Evolutionary conservation across 148 eudicot species (phyloP), one percentile per base, ranked within the genome.

Genomic region (Cornus suecica): DNA sequence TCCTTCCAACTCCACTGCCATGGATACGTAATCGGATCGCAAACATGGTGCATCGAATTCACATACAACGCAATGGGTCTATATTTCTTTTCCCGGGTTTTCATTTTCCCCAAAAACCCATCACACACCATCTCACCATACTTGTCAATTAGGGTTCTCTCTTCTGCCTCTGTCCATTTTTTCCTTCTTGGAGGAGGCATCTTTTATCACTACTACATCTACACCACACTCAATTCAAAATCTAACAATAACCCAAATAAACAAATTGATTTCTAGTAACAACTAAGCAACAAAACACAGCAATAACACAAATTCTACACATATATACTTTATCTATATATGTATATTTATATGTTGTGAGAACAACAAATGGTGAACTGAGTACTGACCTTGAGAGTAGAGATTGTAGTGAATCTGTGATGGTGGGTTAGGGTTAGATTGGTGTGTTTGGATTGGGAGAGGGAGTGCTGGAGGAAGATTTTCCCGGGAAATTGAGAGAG

Each of bases 1-100:
- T 94, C 98, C 68, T 90, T 92, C 98, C 98, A 92, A 71, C 86
- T 87, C 98, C 98, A 94, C 74, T 89, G 91, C 97, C 97, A 94
- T 11, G 96, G 98, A 75, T 83, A 94, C 22, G 82, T 41, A 37
- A 82, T 66, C 8, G 98, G 92, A 82, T 94, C 98, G 10, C 81
- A 75, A 70, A 71, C 79, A 86, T 94, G 87, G 83, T 94, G 96
- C 77, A 90, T 54, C 3, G 90, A 79, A 81, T 89, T 92, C 45
- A 94, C 97, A 79, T 80, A 79, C n/a, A 85, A 69, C 34, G 97
- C 92, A 80, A 92, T 94, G 60, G 98, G 98, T 76, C 78, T 94
- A 66, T 84, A 92, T 76, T 94, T 94, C 68, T 90, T 94, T 85
- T 94, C 98, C 77, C 97, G 81, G 54, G 93, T 94, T 80, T 92